Conservation (phyloP, 495 filamentous ascomycete species). For the Chaetomium tenue region DNA sequence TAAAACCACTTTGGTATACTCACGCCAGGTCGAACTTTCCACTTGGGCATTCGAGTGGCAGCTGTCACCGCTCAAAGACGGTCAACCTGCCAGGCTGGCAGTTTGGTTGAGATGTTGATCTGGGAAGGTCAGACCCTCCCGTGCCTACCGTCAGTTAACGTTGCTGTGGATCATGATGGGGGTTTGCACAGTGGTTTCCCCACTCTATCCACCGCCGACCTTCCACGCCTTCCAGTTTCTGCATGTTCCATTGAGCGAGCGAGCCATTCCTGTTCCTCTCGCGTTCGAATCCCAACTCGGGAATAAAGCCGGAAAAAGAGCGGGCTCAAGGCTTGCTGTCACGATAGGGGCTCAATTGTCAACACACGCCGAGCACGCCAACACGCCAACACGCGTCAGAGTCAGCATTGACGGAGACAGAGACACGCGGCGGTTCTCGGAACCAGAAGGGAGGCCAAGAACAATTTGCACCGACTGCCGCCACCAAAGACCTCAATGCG, state of each 20-base stretch:
- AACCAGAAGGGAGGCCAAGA: background rate
- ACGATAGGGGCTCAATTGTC: too few relatives aligned
- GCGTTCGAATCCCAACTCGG: constrained; percentile 7
- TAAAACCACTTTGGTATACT: too few relatives aligned
- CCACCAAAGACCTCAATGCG: too few relatives aligned
- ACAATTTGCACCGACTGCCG: background rate
- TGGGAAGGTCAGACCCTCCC: background rate
- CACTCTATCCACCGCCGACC: background rate
- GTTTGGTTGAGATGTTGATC: background rate
- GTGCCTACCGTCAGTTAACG: background rate
- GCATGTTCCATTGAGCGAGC: constrained; percentile 9
- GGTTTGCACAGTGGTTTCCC: constrained; percentile 6
- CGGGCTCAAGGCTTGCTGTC: background rate
- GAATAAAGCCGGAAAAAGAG: constrained; percentile 6
- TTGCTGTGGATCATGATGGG: background rate
- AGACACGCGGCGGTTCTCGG: background rate
- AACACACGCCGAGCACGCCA: background rate
- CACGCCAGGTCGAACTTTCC: too few relatives aligned
- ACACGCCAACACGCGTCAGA: background rate
- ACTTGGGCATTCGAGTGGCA: too few relatives aligned
- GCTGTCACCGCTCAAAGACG: too few relatives aligned
- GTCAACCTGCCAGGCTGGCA: background rate
- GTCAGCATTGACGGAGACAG: constrained; percentile 3
- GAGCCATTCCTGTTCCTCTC: constrained; percentile 19
- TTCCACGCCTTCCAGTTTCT: constrained; percentile 2